Base-by-base conservation (phyloP, 2,329 filamentous ascomycete genomes). In the Xylariaceae sp. region DNA sequence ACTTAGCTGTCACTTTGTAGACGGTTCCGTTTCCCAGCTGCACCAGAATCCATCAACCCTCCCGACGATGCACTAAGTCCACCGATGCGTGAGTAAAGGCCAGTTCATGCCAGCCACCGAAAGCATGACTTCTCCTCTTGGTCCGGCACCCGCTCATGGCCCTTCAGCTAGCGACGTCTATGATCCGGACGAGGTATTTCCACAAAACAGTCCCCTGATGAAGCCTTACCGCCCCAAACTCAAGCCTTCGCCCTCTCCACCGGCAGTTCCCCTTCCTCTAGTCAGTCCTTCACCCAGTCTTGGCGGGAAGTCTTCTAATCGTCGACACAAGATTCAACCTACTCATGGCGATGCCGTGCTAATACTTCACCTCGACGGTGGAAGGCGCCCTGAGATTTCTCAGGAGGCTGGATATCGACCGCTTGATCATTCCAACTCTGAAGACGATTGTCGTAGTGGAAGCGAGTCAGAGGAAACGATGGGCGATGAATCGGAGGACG, bases 311-410 rank as follows among this genome's bases (percentile, higher is more conserved):
- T 78, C 76, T 66, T 73, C 76, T 77, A 80, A 79, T 76, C 73
- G 76, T 77, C 73, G 72, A 60, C 75, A 68, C 64, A 84, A 83
- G 80, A 73, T 79, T 57, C 76, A 72, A 60, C 76, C 81, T 35
- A 83, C 75, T 64, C 81, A 82, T 67, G 83, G 81, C 63, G 85
- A 89, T 79, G 82, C 78, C 62, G 84, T 90, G 59, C 78, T 93
- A 70, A 79, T 93, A 58, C 73, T 76, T 52, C 77, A 80, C 69
- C 79, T 92, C 75, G 82, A 76, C 63, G 82, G 77, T 66, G 83
- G 85, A 65, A 84, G 84, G 66, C 77, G 77, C 61, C 84, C 82
- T 44, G 85, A 91, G 44, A 81, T 91, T 65, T 85, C 86, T 53
- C 74, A 73, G 60, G 68, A 73, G 65, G 87, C 83, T 52, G 81